Evolutionary conservation across 139 green algal genomes (phyloP), one percentile per base, ranked within the genome.

Genomic region (Volvox africanus): DNA sequence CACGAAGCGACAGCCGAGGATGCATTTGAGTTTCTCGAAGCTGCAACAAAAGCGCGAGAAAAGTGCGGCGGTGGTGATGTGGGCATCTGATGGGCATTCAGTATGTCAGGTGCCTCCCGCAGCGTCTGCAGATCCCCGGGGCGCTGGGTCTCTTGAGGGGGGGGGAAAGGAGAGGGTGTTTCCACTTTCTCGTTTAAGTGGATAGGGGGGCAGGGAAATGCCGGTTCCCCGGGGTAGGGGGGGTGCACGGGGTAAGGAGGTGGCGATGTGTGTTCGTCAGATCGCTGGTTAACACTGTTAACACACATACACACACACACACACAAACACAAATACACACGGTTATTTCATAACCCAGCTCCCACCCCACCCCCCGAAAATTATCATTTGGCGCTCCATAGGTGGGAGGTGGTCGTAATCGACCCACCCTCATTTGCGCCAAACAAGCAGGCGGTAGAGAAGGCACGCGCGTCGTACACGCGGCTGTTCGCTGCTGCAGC

Each of bases 1-100:
- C 94, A 96, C 82, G 50, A 69, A 20, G 67, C 67, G 33, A 65
- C 86, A 37, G 78, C 84, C 0, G 90, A 71, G 16, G 94, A 96
- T 78, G 91, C 83, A 0, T 96, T 95, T 86, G 92, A 76, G 55
- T 96, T 96, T 76, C n/a, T 96, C 79, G 94, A 95, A 14, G 62
- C 28, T 0, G 94, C 94, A 21, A 30, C 50, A 28, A 92, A 82
- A 26, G 79, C 87, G 2, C n/a, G 76, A 12, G 87, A 91, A 19
- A 86, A 78, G 86, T 89, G 84, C 1, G 84, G 24, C n/a, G 16
- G 62, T 17, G 62, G 62, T 19, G 65, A 73, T 73, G 65, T 24
- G 65, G 24, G 6, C 21, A 73, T 30, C 21, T 24, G 65, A 28
- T 24, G 65, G 65, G 20, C 14, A 61, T 73, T 73, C n/a, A n/a